Base-by-base conservation (phyloP, 345 rosid genomes). In the Adansonia digitata region DNA sequence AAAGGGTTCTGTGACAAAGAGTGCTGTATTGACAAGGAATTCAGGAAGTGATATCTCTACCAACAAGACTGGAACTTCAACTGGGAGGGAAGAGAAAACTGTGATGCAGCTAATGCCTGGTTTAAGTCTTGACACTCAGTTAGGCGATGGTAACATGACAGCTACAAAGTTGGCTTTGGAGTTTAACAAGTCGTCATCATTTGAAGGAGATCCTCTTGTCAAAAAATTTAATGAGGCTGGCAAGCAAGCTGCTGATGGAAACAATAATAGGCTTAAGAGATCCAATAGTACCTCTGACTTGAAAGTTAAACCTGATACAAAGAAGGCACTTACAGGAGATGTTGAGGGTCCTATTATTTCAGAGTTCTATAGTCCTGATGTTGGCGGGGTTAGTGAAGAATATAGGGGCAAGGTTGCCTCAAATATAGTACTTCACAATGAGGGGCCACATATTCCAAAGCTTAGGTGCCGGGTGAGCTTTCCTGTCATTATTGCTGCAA, bases 271-370 rank as follows among this genome's bases (percentile, higher is more conserved):
- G 77, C 90, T 92, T 74, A 92, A 89, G 88, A 92, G 97, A 82
- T 96, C 98, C 78, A 92, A 77, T 78, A 93, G 98, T 73, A 88
- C 95, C 57, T 89, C 97, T 75, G 97, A 86, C 80, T 84, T 95
- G 84, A 82, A 78, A 80, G 66, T 45, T 52, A 71, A 78, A 68
- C 82, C 90, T 75, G 89, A 85, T 51, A 76, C 78, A 2, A 87
- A 86, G 70, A 86, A 81, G 51, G 84, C 75, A 75, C 78, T 79
- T 76, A 78, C 79, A 14, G 91, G 85, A 84, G 91, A 87, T 75
- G 81, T 75, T 81, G 88, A 82, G 75, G 86, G 86, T 57, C 74
- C 94, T 60, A 80, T 91, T 69, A 89, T 92, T 71, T 75, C 94
- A 20, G 97, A 93, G 82, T 89, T 89, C 81, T 91, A 90, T 80